Conservation (phyloP, 2,329 filamentous ascomycete genomes). For the Diplodia seriata region DNA sequence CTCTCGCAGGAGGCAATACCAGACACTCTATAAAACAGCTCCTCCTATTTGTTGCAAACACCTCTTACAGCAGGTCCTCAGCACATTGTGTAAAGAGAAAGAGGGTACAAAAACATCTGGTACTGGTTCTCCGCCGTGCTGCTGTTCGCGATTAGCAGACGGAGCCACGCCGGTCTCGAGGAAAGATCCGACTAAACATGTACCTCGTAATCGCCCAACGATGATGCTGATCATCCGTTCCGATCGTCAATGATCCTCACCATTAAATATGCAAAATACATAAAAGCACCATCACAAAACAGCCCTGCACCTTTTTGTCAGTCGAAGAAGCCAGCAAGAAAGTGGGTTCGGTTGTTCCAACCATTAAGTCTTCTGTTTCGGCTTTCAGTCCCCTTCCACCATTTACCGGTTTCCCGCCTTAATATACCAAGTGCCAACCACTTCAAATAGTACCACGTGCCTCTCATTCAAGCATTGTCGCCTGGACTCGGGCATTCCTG, state of each 20-base stretch:
- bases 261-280: background rate
- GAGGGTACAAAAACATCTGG: rapidly evolving
- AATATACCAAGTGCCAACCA: background rate
- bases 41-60: background rate
- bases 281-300: too few relatives aligned
- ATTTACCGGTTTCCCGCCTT: too few relatives aligned
- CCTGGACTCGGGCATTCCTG: background rate
- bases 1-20: background rate
- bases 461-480: background rate
- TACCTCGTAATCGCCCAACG: background rate
- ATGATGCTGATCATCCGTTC: background rate
- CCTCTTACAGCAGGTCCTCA: background rate
- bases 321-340: background rate
- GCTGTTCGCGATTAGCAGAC: too few relatives aligned
- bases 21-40: background rate
- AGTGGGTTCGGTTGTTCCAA: too few relatives aligned
- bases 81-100: background rate
- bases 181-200: background rate
- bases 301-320: background rate
- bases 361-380: too few relatives aligned
- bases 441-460: background rate
- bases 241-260: background rate
- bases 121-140: background rate
- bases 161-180: background rate
- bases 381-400: too few relatives aligned